phyloP scores from a whole-genome alignment of 2,329 filamentous ascomycete species.

The Fusarium pilosicola region DNA sequence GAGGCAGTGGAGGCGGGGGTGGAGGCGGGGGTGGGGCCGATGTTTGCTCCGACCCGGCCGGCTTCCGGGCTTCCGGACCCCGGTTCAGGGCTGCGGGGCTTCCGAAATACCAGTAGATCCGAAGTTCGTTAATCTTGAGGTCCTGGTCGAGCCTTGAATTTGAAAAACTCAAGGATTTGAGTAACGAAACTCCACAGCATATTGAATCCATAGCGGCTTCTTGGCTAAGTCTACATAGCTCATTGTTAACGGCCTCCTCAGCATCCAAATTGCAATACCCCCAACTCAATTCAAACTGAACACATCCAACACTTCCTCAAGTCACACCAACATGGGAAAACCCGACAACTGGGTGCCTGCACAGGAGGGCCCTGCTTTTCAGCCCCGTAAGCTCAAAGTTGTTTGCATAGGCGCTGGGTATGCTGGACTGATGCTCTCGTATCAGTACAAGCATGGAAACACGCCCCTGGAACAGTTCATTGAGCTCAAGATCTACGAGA shows the following conservation, averaged over 20 bases:
- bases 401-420: neutral
- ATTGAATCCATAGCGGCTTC: neutral
- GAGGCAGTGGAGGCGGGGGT: too few species aligned
- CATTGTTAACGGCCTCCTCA: too few species aligned
- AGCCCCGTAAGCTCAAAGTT: neutral
- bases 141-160: neutral
- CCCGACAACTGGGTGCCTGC: neutral
- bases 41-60: neutral
- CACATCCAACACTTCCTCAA: fast-evolving
- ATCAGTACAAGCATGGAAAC: neutral
- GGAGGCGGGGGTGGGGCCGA: too few species aligned
- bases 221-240: neutral
- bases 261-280: too few species aligned
- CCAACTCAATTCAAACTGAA: fast-evolving
- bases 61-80: neutral
- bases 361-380: neutral
- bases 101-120: neutral
- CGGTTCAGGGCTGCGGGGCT: neutral
- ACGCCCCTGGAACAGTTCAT: neutral
- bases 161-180: fast-evolving
- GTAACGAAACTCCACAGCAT: fast-evolving
- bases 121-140: neutral
- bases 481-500: neutral
- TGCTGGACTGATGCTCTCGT: neutral
- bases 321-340: fast-evolving